phyloP scores from a whole-genome alignment of 345 rosid species.

The Erysimum cheiranthoides region DNA sequence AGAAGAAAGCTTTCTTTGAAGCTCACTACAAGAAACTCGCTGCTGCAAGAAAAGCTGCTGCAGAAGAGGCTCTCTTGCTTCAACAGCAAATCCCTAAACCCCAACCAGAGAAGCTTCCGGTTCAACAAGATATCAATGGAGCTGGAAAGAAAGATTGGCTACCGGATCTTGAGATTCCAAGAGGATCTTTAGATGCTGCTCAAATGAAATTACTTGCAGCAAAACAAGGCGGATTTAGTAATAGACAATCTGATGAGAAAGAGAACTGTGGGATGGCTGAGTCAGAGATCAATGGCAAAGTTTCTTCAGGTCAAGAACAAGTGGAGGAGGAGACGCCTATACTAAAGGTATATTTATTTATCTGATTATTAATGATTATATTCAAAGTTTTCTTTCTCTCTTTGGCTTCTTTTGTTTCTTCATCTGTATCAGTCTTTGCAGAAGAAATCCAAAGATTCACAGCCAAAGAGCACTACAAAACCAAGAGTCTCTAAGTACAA shows the following conservation, averaged over 20 bases:
- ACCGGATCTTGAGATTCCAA: constrained; percentile 22
- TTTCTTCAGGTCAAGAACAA: constrained; percentile 9
- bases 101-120: constrained; percentile 36
- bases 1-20: constrained; percentile 88
- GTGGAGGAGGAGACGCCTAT: constrained; percentile 39
- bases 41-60: constrained; percentile 78
- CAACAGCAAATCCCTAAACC: constrained; percentile 47
- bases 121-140: constrained; percentile 29
- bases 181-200: constrained; percentile 15
- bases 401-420: constrained; percentile 21
- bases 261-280: constrained; percentile 45
- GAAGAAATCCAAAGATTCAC: constrained; percentile 51
- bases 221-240: constrained; percentile 32
- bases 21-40: constrained; percentile 85
- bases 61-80: constrained; percentile 60
- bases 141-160: constrained; percentile 24
- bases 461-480: constrained; percentile 51
- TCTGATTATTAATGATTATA: background rate
- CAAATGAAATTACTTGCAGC: constrained; percentile 37
- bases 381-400: background rate
- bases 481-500: constrained; percentile 45
- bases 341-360: constrained; percentile 51
- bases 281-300: constrained; percentile 28
- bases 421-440: constrained; percentile 21
- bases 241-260: constrained; percentile 43